Base-by-base conservation (phyloP, 2,329 filamentous ascomycete genomes). In the Trichoderma sp. region DNA sequence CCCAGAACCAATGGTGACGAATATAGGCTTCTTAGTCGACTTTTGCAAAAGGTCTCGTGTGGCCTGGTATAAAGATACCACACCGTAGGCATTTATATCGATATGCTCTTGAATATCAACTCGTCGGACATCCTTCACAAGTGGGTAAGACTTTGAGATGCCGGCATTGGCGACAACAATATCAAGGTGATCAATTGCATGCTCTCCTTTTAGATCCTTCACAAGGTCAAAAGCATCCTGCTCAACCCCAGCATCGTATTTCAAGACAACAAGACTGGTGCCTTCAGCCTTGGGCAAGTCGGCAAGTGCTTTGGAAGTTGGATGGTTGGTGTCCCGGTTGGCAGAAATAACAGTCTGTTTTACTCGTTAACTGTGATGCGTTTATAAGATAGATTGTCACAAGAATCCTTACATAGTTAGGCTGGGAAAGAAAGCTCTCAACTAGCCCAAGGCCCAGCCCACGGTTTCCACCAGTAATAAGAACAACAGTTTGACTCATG, bases 151-250 rank as follows among this genome's bases (percentile, higher is more conserved):
- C 11, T 80, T 80, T n/a, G 78, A 79, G 24, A 86, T 83, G 2
- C 85, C 88, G 0, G 88, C 88, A 75, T 90, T 90, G 75, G 86
- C 86, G 76, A 90, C 85, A 3, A 90, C 83, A 7, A 88, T 80
- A 62, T 90, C 88, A 18, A 91, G 80, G 21, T 83, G 79, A 16
- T 78, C 76, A 77, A 88, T 21, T 33, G 73, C 14, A 81, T 78
- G 4, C 84, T 63, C 31, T 7, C 35, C 12, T 35, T 59, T 35
- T 3, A 68, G 14, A 24, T n/a, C n/a, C 2, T 50, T 45, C 8
- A 50, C 76, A 8, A 81, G 82, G 4, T 73, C 75, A 6, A 79
- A 80, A 86, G 76, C 1, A 67, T 76, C 67, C 83, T 85, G 1
- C 69, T 77, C 0, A 77, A 53, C 8, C 80, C 84, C 1, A 74